Conservation (phyloP, 257 asterid species). For the Solanum ossicruentum region DNA sequence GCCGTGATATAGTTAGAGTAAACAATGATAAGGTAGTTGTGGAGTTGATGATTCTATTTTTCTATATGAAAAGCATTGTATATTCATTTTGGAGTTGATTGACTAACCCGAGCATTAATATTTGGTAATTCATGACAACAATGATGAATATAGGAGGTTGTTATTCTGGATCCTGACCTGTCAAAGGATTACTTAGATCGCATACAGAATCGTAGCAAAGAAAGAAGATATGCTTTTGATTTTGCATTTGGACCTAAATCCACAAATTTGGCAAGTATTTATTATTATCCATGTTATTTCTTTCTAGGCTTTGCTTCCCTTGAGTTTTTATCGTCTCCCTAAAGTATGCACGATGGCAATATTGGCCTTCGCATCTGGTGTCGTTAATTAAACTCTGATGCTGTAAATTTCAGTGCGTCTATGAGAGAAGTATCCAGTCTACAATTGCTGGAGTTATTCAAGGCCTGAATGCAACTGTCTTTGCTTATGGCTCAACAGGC, state of each 20-base stretch:
- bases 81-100: background rate
- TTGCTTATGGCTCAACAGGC: conserved; percentile 98
- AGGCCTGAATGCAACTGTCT: conserved; percentile 94
- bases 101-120: background rate
- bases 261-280: conserved; percentile 44
- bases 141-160: conserved; percentile 55
- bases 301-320: background rate
- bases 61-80: background rate
- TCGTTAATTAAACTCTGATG: background rate
- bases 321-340: background rate
- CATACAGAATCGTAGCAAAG: conserved; percentile 71
- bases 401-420: conserved; percentile 54
- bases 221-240: conserved; percentile 68
- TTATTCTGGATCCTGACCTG: conserved; percentile 88
- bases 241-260: conserved; percentile 73
- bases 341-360: background rate
- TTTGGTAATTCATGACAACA: background rate
- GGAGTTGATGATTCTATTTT: background rate
- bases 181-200: conserved; percentile 81
- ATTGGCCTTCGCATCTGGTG: background rate
- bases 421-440: conserved; percentile 47
- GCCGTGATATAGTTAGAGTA: conserved; percentile 69
- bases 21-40: conserved; percentile 52
- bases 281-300: background rate
- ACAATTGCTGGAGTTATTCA: conserved; percentile 82